These are phyloP conservation scores for Trichosanthes cucumerina DNA, from an alignment of 306 rosid species.

Conservation along the genomic window DNA sequence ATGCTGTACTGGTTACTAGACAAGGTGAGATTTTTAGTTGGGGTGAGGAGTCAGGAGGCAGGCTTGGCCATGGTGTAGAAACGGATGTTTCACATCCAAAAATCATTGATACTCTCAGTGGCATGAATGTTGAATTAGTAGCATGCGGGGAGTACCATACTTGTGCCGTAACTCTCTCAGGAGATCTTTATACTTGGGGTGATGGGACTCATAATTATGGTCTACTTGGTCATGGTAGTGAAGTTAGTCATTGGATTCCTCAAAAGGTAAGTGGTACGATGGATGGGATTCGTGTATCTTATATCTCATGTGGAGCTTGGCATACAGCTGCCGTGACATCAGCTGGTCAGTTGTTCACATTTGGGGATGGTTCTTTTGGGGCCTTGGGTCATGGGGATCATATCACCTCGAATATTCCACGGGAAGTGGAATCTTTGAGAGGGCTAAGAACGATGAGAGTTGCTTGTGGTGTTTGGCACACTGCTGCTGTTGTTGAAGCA, in stretches of 20 bases:
- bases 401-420: slow-evolving; percentile 52
- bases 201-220: slow-evolving; percentile 65
- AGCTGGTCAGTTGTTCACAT: slow-evolving; percentile 80
- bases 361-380: slow-evolving; percentile 97
- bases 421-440: slow-evolving; percentile 62
- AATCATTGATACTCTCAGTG: slow-evolving; percentile 54
- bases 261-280: slow-evolving; percentile 58
- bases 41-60: slow-evolving; percentile 96
- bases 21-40: slow-evolving; percentile 93
- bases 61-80: slow-evolving; percentile 93
- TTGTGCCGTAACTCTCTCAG: slow-evolving; percentile 82
- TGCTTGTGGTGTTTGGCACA: slow-evolving; percentile 98
- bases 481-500: slow-evolving; percentile 78
- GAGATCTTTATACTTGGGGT: slow-evolving; percentile 97
- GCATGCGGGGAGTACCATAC: slow-evolving; percentile 94
- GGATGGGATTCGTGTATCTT: slow-evolving; percentile 64
- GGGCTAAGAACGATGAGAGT: slow-evolving; percentile 66
- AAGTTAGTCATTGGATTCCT: slow-evolving; percentile 80
- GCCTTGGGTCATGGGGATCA: slow-evolving; percentile 92
- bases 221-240: slow-evolving; percentile 82
- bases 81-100: slow-evolving; percentile 78
- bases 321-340: slow-evolving; percentile 88
- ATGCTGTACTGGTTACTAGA: slow-evolving; percentile 71
- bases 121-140: slow-evolving; percentile 62
- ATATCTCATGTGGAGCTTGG: slow-evolving; percentile 93